phyloP scores from a whole-genome alignment of 129 eudicot genomes.

The Dittrichia graveolens region DNA sequence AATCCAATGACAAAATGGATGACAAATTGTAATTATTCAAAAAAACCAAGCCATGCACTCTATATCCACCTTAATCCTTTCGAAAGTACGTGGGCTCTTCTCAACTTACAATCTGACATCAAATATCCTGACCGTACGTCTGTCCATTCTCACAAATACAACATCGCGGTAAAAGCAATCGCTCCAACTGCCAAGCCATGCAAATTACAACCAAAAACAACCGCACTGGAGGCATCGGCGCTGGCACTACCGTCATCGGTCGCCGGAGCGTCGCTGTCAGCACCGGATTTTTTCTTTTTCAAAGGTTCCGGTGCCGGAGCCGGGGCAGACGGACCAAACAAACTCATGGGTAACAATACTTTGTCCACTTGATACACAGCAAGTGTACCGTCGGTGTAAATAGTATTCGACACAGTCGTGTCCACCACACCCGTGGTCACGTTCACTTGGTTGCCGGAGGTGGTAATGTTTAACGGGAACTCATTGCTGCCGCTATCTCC shows the following conservation, averaged over 20 bases:
- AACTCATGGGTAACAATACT: conserved; percentile 66
- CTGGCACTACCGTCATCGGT: conserved; percentile 19
- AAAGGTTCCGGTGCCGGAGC: conserved; percentile 54
- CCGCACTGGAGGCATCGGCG: conserved; percentile 36
- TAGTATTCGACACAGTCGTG: conserved; percentile 56
- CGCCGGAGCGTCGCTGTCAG: conserved; percentile 38
- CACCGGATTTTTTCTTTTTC: conserved; percentile 54
- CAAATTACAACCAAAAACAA: conserved; percentile 21
- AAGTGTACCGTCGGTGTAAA: conserved; percentile 63
- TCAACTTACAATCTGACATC: not conserved
- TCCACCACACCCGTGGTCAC: conserved; percentile 67
- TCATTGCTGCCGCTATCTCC: conserved; percentile 50
- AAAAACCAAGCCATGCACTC: too few species aligned
- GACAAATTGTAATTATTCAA: too few species aligned
- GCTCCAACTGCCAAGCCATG: conserved; percentile 30
- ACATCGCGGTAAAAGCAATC: conserved; percentile 20
- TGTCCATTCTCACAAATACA: conserved; percentile 34
- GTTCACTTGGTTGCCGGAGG: conserved; percentile 77
- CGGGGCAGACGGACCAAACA: conserved; percentile 60
- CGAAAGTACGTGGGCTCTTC: too few species aligned
- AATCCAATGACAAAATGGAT: too few species aligned
- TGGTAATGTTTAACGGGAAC: conserved; percentile 74
- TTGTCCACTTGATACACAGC: conserved; percentile 83
- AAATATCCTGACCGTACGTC: conserved; percentile 15
- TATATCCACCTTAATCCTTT: too few species aligned